Conservation (phyloP, 1,284 basidiomycete species). For the Ustilago curta region DNA sequence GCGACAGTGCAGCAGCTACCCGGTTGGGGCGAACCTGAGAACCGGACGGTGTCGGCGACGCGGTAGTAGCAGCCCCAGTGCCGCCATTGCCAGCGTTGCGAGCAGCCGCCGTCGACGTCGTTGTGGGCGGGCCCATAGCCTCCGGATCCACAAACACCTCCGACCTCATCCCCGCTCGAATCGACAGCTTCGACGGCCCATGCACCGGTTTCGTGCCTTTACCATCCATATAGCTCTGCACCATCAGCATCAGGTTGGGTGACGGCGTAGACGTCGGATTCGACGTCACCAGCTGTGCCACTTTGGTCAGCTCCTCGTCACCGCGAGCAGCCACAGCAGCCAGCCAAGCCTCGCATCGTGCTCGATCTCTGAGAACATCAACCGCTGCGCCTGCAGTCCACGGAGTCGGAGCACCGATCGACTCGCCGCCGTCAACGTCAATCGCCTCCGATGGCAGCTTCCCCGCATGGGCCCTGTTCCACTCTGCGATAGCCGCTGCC, state of each 20-base stretch:
- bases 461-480: conserved; percentile 13
- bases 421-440: conserved; percentile 12
- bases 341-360: conserved; percentile 19
- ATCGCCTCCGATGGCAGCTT: conserved; percentile 16
- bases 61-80: conserved; percentile 1
- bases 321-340: conserved; percentile 9
- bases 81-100: neutral
- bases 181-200: conserved; percentile 24
- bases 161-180: conserved; percentile 16
- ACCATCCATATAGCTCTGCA: conserved; percentile 31
- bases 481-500: conserved; percentile 24
- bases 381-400: conserved; percentile 12
- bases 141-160: conserved; percentile 33
- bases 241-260: conserved; percentile 24
- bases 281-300: conserved; percentile 20
- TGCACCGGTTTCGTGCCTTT: conserved; percentile 13
- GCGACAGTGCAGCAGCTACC: conserved; percentile 30
- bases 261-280: conserved; percentile 30
- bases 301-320: conserved; percentile 32
- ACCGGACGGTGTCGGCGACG: conserved; percentile 8
- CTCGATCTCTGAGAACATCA: conserved; percentile 7
- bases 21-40: conserved; percentile 17
- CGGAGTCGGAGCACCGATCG: conserved; percentile 12
- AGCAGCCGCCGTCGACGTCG: neutral
- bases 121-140: conserved; percentile 19